Base-by-base conservation (phyloP, 768 basidiomycete species). In the Pulveroboletus ravenelii region DNA sequence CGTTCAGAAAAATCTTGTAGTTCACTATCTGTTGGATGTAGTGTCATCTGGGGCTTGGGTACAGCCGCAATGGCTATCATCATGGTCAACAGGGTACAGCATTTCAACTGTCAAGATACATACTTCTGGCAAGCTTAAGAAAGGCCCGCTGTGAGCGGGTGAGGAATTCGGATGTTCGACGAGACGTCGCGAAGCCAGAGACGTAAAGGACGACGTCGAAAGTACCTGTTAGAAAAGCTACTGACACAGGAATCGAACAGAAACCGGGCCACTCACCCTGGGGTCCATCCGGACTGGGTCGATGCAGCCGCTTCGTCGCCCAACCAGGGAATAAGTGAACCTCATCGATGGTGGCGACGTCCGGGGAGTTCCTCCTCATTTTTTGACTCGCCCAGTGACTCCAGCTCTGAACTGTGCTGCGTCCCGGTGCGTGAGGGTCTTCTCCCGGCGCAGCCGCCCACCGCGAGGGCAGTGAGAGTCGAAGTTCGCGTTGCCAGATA, bases 141-240 rank as follows among this genome's bases (percentile, higher is more conserved):
- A 94, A 87, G 1, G 88, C 81, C 13, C 79, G 76, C 53, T 93
- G 90, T 1, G 89, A 80, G 5, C 90, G 82, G 48, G 82, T 84
- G 1, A 82, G 77, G 39, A 75, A 70, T 47, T 84, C 84, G 3
- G 80, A 74, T 1, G 79, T 72, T 38, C 80, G 77, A 38, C 80
- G 72, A 42, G 74, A 79, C 14, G 82, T 75, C 0, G 86, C 89
- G 57, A 82, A 90, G 0, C 92, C 93, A 13, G 89, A 88, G 8
- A 91, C 72, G 41, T 81, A 85, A 0, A 92, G 70, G 38, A 86
- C 82, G 4, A 93, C 66, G 45, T 85, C 81, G 57, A 90, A 93
- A 4, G 80, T 67, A 38, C 71, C 81, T 80, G 48, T 12, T 38
- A 15, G 31, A 52, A 13, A 36, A 10, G 9, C 1, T 2, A 10